A percentile compares a stretch with the other conserved stretches of the same genome.
These are phyloP conservation scores for Microcyclospora pomicola DNA, from an alignment of 2,329 filamentous ascomycete genomes.

Conservation along the genomic window DNA sequence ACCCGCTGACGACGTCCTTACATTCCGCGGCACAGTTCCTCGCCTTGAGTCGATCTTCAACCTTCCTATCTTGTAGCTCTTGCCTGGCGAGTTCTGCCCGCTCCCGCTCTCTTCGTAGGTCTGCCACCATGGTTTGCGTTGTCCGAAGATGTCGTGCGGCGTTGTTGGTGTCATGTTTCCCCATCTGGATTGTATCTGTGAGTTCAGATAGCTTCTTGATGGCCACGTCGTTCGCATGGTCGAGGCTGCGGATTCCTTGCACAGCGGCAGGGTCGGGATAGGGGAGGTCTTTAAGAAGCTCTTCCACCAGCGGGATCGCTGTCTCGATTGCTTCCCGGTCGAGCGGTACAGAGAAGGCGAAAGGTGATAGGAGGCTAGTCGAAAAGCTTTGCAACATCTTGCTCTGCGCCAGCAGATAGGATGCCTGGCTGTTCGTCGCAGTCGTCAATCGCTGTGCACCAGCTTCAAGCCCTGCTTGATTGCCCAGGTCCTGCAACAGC, in stretches of 20 bases:
- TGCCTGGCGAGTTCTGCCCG: conserved; percentile 65
- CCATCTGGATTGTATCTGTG: conserved; percentile 88
- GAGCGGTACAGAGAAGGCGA: conserved; percentile 41
- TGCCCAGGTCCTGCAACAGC: conserved; percentile 22
- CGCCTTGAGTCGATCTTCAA: conserved; percentile 61
- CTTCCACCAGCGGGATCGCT: conserved; percentile 53
- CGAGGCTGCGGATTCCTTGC: conserved; percentile 52
- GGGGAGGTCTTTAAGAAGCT: conserved; percentile 54
- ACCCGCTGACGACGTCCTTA: conserved; percentile 76
- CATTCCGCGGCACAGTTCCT: conserved; percentile 77
- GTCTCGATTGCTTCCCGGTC: conserved; percentile 54
- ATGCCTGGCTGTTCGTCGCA: conserved; percentile 39
- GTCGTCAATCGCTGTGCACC: conserved; percentile 22
- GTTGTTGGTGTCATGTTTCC: conserved; percentile 69
- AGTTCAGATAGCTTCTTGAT: conserved; percentile 71
- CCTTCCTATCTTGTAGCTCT: conserved; percentile 65
- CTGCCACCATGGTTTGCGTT: conserved; percentile 71
- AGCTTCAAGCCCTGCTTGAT: conserved; percentile 21
- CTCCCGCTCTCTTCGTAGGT: conserved; percentile 73
- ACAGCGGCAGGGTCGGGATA: conserved; percentile 50
- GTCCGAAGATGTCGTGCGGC: conserved; percentile 67
- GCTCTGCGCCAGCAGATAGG: conserved; percentile 61
- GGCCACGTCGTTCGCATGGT: conserved; percentile 53
- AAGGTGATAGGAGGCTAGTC: conserved; percentile 52
- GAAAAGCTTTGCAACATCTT: conserved; percentile 61